Conservation (phyloP, 148 eudicot genomes). For the Rhododendron ovatum region DNA sequence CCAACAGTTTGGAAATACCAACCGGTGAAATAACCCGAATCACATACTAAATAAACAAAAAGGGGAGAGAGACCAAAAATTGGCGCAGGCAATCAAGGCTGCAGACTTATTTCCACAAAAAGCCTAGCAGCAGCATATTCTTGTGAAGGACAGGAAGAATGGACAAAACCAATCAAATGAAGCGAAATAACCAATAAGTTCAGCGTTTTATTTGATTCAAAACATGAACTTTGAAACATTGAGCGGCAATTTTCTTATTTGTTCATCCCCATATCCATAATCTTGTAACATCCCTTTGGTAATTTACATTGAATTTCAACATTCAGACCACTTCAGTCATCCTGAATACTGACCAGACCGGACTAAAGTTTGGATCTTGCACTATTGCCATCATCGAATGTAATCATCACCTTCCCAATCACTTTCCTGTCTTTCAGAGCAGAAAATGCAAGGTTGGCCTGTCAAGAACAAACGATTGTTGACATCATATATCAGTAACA, state of each 20-base stretch:
- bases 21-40: not conserved
- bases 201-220: not conserved
- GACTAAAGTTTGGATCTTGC: constrained; percentile 62
- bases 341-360: constrained; percentile 1
- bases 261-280: not conserved
- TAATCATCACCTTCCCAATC: constrained; percentile 84
- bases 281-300: not conserved
- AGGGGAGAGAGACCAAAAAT: not conserved
- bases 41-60: not conserved
- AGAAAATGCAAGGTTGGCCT: constrained; percentile 91
- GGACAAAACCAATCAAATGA: not conserved
- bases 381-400: constrained; percentile 45
- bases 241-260: not conserved
- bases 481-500: not conserved
- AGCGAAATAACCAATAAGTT: not conserved
- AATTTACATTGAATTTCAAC: not conserved
- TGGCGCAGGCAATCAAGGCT: not conserved
- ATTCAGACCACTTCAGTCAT: not conserved
- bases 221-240: not conserved
- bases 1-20: not conserved
- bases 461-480: constrained; percentile 12
- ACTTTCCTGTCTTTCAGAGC: constrained; percentile 78
- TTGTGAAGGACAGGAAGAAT: not conserved
- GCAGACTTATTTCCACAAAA: not conserved
- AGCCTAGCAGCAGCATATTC: not conserved